Base-by-base conservation (phyloP, 208 protist species). In the Acanthamoeba rhysodes region DNA sequence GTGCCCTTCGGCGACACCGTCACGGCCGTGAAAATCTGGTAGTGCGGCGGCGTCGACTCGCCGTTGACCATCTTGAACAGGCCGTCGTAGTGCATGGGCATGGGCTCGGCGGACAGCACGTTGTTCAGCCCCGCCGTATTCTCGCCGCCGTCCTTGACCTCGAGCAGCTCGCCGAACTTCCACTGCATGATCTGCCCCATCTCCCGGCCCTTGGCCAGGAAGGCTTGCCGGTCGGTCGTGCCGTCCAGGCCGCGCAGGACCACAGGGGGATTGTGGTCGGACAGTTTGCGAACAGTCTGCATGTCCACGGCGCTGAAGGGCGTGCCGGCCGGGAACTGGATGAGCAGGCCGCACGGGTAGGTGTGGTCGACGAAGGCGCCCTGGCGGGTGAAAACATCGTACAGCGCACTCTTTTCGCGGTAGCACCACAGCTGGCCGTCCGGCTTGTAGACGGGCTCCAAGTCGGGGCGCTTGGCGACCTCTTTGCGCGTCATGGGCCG, bases 1-100 rank as follows among this genome's bases (percentile, higher is more conserved):
- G 59, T 66, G 59, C 59, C 59, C 59, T 66, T 66, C 59, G 59
- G 59, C 59, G 59, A 66, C 59, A n/a, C 59, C 59, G 59, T 66
- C 59, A 66, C 59, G 59, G 59, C 59, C 24, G 59, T 66, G 72
- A 82, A 82, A 82, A 53, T 53, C 41, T 82, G 72, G 72, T 53
- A 82, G 72, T 29, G 72, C 20, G 72, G 72, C 41, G 72, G 37
- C 32, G 41, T 41, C 37, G 72, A 50, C 72, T n/a, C 7, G 72
- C 72, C 72, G 72, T 82, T 82, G 72, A 53, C 72, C 72, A 82
- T 41, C 72, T 82, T 82, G 72, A 82, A 82, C 32, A 82, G 72
- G 41, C 72, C 72, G 41, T 82, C 72, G 24, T 53, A 82, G 72
- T 82, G 72, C 72, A 82, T 82, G 41, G 72, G 72, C 72, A 82